These are phyloP conservation scores for Neonectria coccinea DNA, from an alignment of 2,329 filamentous ascomycete genomes.

Conservation along the genomic window DNA sequence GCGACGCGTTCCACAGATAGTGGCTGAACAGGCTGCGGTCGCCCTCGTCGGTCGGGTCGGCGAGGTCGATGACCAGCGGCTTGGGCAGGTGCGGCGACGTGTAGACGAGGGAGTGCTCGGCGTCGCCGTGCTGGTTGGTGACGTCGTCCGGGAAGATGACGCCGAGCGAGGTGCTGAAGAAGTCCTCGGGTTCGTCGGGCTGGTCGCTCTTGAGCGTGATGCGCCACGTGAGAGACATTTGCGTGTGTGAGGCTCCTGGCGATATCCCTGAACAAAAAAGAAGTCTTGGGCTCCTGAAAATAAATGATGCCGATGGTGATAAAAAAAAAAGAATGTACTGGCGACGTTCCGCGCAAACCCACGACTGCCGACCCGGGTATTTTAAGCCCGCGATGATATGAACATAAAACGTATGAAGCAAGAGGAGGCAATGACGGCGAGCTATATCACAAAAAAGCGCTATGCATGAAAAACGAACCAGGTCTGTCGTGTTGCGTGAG, in stretches of 20 bases:
- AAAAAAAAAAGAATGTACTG: no score
- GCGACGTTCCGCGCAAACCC: neutral
- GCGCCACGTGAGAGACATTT: conserved; percentile 57
- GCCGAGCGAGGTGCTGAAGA: conserved; percentile 68
- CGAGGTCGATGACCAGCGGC: conserved; percentile 58
- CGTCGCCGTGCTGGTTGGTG: conserved; percentile 74
- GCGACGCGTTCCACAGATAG: conserved; percentile 77
- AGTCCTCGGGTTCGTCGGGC: conserved; percentile 64
- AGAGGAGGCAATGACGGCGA: no score
- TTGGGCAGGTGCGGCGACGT: conserved; percentile 62
- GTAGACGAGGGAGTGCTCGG: conserved; percentile 69
- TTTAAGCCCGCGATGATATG: neutral
- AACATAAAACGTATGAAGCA: neutral
- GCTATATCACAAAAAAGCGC: neutral
- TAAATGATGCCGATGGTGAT: neutral
- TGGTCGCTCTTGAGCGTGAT: conserved; percentile 44
- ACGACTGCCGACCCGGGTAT: neutral
- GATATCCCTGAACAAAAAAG: neutral
- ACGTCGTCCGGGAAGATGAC: conserved; percentile 77
- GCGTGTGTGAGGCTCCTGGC: neutral
- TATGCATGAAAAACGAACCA: neutral
- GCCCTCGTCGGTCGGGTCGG: conserved; percentile 62
- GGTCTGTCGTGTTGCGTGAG: neutral
- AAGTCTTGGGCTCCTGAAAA: neutral
- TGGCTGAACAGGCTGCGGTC: conserved; percentile 75